Evolutionary conservation across 2,329 filamentous ascomycete genomes (phyloP).

Genomic region (Alternaria metachromatica): DNA sequence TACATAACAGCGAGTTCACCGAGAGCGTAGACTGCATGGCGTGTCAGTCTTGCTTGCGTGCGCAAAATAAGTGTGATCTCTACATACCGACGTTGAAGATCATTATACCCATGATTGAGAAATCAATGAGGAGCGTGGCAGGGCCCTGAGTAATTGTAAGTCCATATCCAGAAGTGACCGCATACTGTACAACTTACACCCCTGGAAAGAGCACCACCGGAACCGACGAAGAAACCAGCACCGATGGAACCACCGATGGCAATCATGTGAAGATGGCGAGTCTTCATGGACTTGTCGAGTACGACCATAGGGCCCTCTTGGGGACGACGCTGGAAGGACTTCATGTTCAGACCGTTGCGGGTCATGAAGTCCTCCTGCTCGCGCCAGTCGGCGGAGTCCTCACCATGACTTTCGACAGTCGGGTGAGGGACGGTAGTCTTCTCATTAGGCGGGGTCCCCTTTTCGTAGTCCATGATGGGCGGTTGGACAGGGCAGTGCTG

Average conservation of each 20-base stretch:
- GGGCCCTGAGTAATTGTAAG: constrained; percentile 34
- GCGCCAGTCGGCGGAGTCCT: constrained; percentile 34
- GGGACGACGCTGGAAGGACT: constrained; percentile 45
- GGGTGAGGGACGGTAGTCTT: constrained; percentile 30
- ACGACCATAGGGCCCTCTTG: constrained; percentile 29
- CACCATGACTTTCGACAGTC: constrained; percentile 19
- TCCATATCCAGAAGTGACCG: background rate
- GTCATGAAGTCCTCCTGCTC: constrained; percentile 43
- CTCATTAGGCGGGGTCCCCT: constrained; percentile 33
- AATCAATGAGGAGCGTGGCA: constrained; percentile 47
- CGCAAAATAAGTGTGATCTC: background rate
- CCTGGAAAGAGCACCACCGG: constrained; percentile 60
- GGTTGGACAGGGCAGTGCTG: constrained; percentile 17
- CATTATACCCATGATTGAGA: constrained; percentile 49
- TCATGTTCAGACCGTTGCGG: constrained; percentile 45
- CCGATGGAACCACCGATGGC: constrained; percentile 68
- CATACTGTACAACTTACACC: constrained; percentile 52
- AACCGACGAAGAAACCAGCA: constrained; percentile 69
- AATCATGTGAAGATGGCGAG: constrained; percentile 68
- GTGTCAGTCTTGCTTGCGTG: constrained; percentile 44
- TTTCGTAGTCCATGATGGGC: constrained; percentile 38
- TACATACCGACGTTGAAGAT: constrained; percentile 49
- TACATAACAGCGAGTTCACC: constrained; percentile 64
- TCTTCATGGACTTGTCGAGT: constrained; percentile 58
- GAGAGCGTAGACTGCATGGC: constrained; percentile 57